Base-by-base conservation (phyloP, 352 stramenopile species). In the Thraustochytrium striatum region DNA sequence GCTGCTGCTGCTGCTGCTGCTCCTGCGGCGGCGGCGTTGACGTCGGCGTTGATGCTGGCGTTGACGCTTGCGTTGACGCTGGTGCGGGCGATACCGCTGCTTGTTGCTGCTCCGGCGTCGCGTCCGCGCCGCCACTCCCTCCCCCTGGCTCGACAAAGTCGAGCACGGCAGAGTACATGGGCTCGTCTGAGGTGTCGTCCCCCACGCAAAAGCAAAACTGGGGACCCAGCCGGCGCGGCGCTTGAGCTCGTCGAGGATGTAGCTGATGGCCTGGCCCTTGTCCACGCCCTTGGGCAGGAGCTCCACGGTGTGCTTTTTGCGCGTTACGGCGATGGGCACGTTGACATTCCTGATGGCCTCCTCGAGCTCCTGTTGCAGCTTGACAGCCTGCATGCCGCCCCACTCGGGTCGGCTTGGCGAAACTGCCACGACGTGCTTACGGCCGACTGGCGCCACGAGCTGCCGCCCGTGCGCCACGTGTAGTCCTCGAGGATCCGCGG, bases 391-490 rank as follows among this genome's bases (percentile, higher is more conserved):
- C 44, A 98, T 84, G 79, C 97, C 94, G 13, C 96, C 96, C 84
- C 98, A 99, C 82, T 99, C 96, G 3, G 95, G 95, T 99, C 96
- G 5, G 96, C 95, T 85, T 99, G 95, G 75, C 94, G 91, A 81
- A 97, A 99, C 84, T 99, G 95, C 96, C 96, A 99, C 52, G 98
- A 82, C 62, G 99, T 84, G 38, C 96, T 96, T 83, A 94, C 98
- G 69, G 96, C 94, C 72, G 98, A 99, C 55, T 98, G 87, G 86
- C 98, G 95, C 50, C 99, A 97, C 83, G 98, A 98, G 58, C 93
- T 98, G 79, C 96, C 96, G 84, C 98, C 93, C 5, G 96, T 99
- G 72, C 96, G 88, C 41, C 93, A 94, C 8, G 93, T 95, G 88
- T 98, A 99, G 69, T 98, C 97, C 86, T 98, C 93, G 94, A 99